These are phyloP conservation scores for Sugiyamaella smithiae DNA, from an alignment of 805 yeast genomes.

Conservation along the genomic window DNA sequence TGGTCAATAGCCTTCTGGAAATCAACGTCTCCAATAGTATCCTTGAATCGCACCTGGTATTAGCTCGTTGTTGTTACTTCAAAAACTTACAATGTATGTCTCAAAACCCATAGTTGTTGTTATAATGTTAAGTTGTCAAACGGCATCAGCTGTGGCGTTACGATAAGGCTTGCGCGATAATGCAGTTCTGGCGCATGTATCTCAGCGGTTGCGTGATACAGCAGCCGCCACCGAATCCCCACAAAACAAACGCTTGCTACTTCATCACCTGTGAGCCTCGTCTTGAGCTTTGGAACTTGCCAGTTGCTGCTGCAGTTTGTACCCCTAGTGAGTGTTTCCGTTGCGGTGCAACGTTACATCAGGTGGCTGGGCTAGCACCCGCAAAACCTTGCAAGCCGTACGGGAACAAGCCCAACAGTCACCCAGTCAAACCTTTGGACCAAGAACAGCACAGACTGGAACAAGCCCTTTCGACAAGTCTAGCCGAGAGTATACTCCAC, in stretches of 20 bases:
- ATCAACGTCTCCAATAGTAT: conserved; percentile 20
- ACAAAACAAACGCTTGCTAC: too few species aligned
- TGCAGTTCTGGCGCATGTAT: too few species aligned
- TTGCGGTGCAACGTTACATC: background rate
- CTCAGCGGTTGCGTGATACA: too few species aligned
- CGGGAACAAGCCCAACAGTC: too few species aligned
- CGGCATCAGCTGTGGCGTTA: conserved; percentile 1
- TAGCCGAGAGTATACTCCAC: too few species aligned
- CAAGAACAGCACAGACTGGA: too few species aligned
- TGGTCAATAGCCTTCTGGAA: conserved; percentile 24
- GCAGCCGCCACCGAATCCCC: too few species aligned
- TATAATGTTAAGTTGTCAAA: background rate
- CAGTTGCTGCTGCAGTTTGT: background rate
- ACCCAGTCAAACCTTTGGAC: too few species aligned
- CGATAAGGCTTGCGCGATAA: conserved; percentile 3
- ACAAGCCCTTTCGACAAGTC: too few species aligned
- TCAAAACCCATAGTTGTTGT: conserved; percentile 11
- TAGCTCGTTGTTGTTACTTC: background rate
- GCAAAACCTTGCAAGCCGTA: background rate
- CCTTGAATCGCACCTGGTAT: conserved; percentile 26
- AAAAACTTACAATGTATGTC: conserved; percentile 21
- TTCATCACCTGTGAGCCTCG: too few species aligned
- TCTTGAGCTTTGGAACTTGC: too few species aligned
- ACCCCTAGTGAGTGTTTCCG: too few species aligned
- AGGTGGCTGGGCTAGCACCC: background rate